Conservation (phyloP, 106 monocot genomes). For the Chionographis japonica region DNA sequence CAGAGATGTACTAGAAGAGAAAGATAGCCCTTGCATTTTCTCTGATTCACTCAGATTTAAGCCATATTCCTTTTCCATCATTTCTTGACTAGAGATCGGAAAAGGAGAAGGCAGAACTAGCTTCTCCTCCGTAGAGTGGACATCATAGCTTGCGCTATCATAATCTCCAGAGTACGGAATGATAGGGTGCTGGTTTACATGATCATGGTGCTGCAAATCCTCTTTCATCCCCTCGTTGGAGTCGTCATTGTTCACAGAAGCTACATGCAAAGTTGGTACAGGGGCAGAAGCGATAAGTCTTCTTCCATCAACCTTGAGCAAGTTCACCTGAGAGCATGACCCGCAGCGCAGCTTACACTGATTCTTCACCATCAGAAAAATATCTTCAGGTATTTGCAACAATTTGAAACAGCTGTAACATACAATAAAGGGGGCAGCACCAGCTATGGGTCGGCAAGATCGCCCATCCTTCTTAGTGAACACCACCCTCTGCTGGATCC, state of each 20-base stretch:
- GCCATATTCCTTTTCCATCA: constrained; percentile 39
- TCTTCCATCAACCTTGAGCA: constrained; percentile 55
- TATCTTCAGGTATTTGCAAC: constrained; percentile 55
- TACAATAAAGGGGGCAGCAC: constrained; percentile 77
- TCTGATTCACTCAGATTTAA: constrained; percentile 40
- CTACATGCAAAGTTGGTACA: constrained; percentile 5
- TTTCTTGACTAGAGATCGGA: constrained; percentile 32
- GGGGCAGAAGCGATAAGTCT: constrained; percentile 31
- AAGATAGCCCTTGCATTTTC: constrained; percentile 44
- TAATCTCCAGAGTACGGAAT: constrained; percentile 26
- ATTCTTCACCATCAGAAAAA: constrained; percentile 25
- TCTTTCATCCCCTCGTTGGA: constrained; percentile 12
- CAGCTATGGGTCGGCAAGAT: constrained; percentile 54
- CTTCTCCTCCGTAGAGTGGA: constrained; percentile 42
- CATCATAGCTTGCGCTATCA: constrained; percentile 24
- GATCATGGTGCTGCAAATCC: not conserved
- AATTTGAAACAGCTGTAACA: constrained; percentile 80
- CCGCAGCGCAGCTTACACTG: constrained; percentile 63
- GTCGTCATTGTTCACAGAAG: constrained; percentile 11
- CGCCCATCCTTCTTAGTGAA: constrained; percentile 32
- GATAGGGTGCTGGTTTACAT: constrained; percentile 13
- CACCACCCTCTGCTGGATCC: constrained; percentile 19
- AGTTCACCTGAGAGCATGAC: constrained; percentile 63
- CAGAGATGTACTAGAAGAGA: constrained; percentile 34
- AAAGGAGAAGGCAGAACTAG: constrained; percentile 46